Evolutionary conservation across 306 rosid genomes (phyloP).

Genomic region (Castanospermum australe): DNA sequence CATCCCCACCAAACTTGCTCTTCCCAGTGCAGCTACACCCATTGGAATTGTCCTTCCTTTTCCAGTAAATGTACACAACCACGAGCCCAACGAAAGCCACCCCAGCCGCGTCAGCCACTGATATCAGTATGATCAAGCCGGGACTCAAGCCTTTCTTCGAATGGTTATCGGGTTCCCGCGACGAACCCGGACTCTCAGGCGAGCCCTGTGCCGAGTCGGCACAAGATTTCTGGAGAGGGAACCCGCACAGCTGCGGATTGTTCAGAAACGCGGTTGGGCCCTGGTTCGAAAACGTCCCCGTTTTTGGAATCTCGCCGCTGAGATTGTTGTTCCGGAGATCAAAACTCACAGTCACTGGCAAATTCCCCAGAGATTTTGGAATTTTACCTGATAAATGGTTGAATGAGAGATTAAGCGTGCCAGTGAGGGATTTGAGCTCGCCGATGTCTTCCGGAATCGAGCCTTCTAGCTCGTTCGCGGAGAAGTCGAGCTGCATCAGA

Average conservation of each 20-base stretch:
- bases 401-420: constrained; percentile 81
- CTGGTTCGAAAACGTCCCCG: constrained; percentile 84
- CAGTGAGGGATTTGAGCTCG: constrained; percentile 61
- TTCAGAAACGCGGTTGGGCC: constrained; percentile 93
- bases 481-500: constrained; percentile 73
- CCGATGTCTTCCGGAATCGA: constrained; percentile 66
- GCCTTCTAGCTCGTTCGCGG: constrained; percentile 64
- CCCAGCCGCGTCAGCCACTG: constrained; percentile 75
- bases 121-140: constrained; percentile 70
- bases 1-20: constrained; percentile 57
- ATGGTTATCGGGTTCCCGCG: not conserved
- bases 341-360: constrained; percentile 74
- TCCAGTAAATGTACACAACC: constrained; percentile 82
- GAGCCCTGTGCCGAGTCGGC: constrained; percentile 35
- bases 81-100: constrained; percentile 72
- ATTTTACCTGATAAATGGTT: constrained; percentile 72
- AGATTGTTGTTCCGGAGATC: constrained; percentile 80
- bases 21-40: constrained; percentile 74
- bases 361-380: constrained; percentile 67
- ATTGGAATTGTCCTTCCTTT: constrained; percentile 61
- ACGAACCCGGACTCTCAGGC: constrained; percentile 37
- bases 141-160: constrained; percentile 52
- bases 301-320: constrained; percentile 87
- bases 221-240: constrained; percentile 77
- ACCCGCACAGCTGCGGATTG: constrained; percentile 75